Evolutionary conservation across 495 filamentous ascomycete species (phyloP), one percentile per base, ranked within the genome.

Genomic region (Chaetomium tenue): DNA sequence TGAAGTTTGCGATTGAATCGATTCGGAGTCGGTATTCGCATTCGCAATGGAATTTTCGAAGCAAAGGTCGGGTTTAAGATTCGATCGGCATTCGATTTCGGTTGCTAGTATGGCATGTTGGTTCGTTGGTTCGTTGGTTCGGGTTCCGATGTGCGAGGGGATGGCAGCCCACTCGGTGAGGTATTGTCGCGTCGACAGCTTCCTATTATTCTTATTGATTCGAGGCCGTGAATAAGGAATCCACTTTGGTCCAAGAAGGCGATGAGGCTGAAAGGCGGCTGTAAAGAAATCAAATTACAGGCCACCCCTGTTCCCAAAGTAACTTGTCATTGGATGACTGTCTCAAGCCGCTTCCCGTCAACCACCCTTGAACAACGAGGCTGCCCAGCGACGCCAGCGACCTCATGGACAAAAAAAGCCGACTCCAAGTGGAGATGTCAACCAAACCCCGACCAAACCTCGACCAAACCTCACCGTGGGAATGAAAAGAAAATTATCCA

Each of bases 301-400:
- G 42, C 25, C 9, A 46, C 54, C 62, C 46, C 0, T 58, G 53
- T 11, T 13, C 5, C 1, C 23, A 18, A n/a, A 0, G 9, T 22
- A 33, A 16, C 18, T 23, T 28, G 44, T 53, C 1, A 63, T 66
- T 66, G 60, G 65, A 9, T 22, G 44, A 55, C 33, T 0, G 13
- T 9, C 11, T 7, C 8, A 11, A 15, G 37, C 5, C 7, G 18
- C 25, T 58, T 59, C 5, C 12, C 4, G 12, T 44, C 15, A 26
- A 66, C 65, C 47, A 60, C 65, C 33, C 60, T 39, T 60, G 47
- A 63, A 60, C 60, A 56, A 59, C 65, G 60, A 67, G 60, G 65
- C 65, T 58, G 55, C 4, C 3, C 5, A 15, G n/a, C 9, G 22
- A n/a, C n/a, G n/a, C n/a, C n/a, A n/a, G n/a, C n/a, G n/a, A n/a